A percentile compares a stretch with the other conserved stretches of the same genome.
These are phyloP conservation scores for Fibroporia radiculosa DNA, from an alignment of 768 basidiomycete genomes.

Conservation along the genomic window DNA sequence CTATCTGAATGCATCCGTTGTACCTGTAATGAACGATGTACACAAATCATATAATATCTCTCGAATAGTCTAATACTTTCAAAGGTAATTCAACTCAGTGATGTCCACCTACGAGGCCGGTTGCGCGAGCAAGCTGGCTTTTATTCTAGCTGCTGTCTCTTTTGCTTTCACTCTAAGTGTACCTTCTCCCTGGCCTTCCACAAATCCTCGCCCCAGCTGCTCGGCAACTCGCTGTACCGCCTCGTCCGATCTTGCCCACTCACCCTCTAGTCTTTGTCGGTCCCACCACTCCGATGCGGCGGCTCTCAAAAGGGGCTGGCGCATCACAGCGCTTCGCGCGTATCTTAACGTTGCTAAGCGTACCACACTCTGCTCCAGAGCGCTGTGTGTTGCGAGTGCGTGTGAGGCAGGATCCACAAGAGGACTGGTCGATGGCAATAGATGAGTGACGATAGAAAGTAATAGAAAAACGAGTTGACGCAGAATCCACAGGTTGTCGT, in stretches of 20 bases:
- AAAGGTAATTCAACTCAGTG: too few species aligned
- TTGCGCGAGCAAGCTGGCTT: neutral
- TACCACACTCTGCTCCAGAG: slow-evolving; percentile 31
- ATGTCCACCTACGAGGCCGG: too few species aligned
- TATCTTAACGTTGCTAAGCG: slow-evolving; percentile 50
- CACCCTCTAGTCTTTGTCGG: slow-evolving; percentile 44
- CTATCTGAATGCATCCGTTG: too few species aligned
- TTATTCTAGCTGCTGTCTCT: neutral
- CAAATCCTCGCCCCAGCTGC: slow-evolving; percentile 14
- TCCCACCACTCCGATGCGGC: slow-evolving; percentile 52
- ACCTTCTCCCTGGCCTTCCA: slow-evolving; percentile 12
- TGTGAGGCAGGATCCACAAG: neutral
- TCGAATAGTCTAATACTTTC: too few species aligned
- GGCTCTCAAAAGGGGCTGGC: slow-evolving; percentile 39
- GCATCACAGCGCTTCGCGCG: slow-evolving; percentile 48
- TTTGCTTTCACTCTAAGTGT: slow-evolving; percentile 14
- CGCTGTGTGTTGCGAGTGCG: slow-evolving; percentile 19
- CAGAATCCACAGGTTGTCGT: slow-evolving; percentile 45
- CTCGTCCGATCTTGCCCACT: slow-evolving; percentile 39
- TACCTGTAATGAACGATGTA: too few species aligned
- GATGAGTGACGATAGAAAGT: slow-evolving; percentile 44
- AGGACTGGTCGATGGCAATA: slow-evolving; percentile 30
- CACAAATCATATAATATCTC: too few species aligned
- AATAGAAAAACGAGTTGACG: slow-evolving; percentile 55
- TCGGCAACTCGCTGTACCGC: slow-evolving; percentile 26